These are phyloP conservation scores for Pleurotus sapidus DNA, from an alignment of 768 basidiomycete genomes.

Conservation along the genomic window DNA sequence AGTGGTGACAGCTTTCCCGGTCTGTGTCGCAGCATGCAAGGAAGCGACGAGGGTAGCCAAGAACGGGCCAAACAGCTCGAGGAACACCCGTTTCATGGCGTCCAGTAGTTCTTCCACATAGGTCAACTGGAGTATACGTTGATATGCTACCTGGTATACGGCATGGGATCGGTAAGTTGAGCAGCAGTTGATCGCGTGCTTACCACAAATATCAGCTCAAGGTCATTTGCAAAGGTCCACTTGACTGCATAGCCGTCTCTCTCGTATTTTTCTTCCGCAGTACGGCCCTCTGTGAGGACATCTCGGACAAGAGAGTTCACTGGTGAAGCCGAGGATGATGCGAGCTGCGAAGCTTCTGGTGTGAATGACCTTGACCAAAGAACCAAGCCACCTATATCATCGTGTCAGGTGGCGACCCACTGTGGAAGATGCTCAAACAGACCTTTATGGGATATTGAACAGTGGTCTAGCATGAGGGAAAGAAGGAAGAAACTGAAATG, in stretches of 20 bases:
- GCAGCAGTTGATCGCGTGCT: constrained; percentile 24
- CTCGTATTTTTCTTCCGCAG: constrained; percentile 81
- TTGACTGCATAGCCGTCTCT: constrained; percentile 92
- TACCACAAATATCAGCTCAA: constrained; percentile 96
- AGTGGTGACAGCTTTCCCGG: constrained; percentile 37
- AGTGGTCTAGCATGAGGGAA: constrained; percentile 82
- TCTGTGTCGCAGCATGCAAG: constrained; percentile 57
- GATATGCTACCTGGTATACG: constrained; percentile 79
- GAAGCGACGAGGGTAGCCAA: constrained; percentile 82
- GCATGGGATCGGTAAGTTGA: constrained; percentile 7
- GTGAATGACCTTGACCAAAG: constrained; percentile 96
- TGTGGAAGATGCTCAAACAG: constrained; percentile 1
- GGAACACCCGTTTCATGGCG: constrained; percentile 79
- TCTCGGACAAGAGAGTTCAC: constrained; percentile 88
- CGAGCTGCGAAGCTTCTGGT: constrained; percentile 71
- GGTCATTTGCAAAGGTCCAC: constrained; percentile 93
- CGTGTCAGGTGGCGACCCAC: no score
- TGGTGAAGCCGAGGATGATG: constrained; percentile 72
- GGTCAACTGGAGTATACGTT: constrained; percentile 90
- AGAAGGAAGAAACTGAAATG: no score
- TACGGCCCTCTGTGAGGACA: constrained; percentile 88
- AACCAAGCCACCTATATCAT: constrained; percentile 74
- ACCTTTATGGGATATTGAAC: constrained; percentile 95
- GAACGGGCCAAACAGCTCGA: constrained; percentile 85
- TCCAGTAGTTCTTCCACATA: constrained; percentile 88